Base-by-base conservation (phyloP, 495 filamentous ascomycete species). In the Chaetomium fimeti region DNA sequence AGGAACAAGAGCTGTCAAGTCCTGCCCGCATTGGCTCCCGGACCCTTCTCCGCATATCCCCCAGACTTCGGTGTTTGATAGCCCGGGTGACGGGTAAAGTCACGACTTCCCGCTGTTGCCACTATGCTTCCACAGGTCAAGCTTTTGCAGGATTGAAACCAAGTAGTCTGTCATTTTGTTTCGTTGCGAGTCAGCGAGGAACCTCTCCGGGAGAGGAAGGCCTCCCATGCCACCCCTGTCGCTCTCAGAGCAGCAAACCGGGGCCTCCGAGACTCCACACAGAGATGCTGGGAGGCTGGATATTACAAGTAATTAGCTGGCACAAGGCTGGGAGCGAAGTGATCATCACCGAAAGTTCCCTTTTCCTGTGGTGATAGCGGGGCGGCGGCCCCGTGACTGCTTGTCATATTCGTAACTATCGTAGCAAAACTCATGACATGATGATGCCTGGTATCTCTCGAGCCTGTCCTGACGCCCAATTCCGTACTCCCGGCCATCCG, bases 1-100 rank as follows among this genome's bases (percentile, higher is more conserved):
- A 56, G 29, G 22, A 60, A 47, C 40, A 47, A 51, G 9, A 42
- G 48, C 29, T 29, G 56, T 38, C 22, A 24, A 20, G 43, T 8
- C 16, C 18, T 15, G 22, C 7, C 32, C 29, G 62, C 62, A 64
- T 58, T 42, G 45, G 8, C 48, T 13, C 58, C 49, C 51, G 56
- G 57, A 32, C 22, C 51, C 24, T 32, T 54, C 64, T 48, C 48
- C 58, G 57, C 48, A 62, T 40, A n/a, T 43, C 47, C 55, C 52
- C 47, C 64, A 49, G 42, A 32, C 24, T 32, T 24, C 8, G 28
- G 40, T 20, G 69, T 71, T 69, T 71, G 69, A 71, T 69, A 43
- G 27, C 47, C 66, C 63, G 57, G 54, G 53, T 58, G 29, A 54
- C 66, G 63, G 63, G 57, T 64, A 69, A 68, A 70, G 4, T 56